Evolutionary conservation across 2,329 filamentous ascomycete species (phyloP), one percentile per base, ranked within the genome.

Genomic region (Cladosporium colombiae): DNA sequence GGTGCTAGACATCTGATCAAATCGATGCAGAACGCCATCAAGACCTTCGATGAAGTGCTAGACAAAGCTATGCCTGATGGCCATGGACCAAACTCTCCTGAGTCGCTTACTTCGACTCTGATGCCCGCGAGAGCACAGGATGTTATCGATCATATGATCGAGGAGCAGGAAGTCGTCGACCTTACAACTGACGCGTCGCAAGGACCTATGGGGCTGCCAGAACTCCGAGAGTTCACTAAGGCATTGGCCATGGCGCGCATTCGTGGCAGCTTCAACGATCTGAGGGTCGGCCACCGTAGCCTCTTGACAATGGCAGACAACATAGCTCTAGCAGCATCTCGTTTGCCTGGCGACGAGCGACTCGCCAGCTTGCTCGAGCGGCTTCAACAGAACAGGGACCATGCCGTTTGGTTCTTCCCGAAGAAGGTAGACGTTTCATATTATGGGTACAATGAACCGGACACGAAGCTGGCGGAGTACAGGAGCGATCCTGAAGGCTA

Each of bases 381-480:
- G 1, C 55, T 40, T 33, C 21, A 10, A n/a, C n/a, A 25, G 31
- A 57, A 57, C 21, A 40, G 1, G 31, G 31, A 35, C 10, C 37
- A 57, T 31, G 53, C 29, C 16, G 16, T 2, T 29, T n/a, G 27
- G 4, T 21, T 50, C n/a, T 49, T 61, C 16, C 58, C 58, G n/a
- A 16, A 62, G 14, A 25, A 62, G 33, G 27, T 16, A 4, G 49
- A 62, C 44, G 33, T 44, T 10, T 55, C 60, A 10, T 13, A 40
- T 25, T 62, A 44, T 29, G 60, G 60, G 21, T 55, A 62, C 60
- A 52, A 52, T 16, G 49, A 62, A n/a, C 27, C 60, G 21, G 60
- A 62, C 49, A 21, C 11, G 21, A 16, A 23, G 3, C 29, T 62
- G 21, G 46, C 31, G 6, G 10, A n/a, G 23, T 31, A 37, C 16